phyloP scores from a whole-genome alignment of 306 rosid genomes.

The Hippophae tibetana region DNA sequence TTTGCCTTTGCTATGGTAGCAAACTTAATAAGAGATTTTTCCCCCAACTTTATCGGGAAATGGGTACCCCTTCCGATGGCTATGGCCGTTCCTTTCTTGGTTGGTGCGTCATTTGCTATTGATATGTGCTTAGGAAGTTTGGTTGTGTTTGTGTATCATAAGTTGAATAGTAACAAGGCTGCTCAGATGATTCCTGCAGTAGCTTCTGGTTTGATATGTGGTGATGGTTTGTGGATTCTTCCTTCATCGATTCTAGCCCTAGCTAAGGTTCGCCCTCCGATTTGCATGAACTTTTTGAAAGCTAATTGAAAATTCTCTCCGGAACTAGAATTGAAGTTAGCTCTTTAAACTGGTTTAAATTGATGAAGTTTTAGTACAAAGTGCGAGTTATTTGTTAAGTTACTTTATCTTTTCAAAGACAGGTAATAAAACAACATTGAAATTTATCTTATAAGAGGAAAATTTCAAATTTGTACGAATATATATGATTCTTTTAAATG shows the following conservation, averaged over 20 bases:
- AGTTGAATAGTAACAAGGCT: slow-evolving; percentile 9
- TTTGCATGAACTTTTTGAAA: slow-evolving; percentile 15
- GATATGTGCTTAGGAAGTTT: slow-evolving; percentile 18
- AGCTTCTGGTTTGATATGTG: slow-evolving; percentile 22
- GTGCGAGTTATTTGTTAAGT: no score
- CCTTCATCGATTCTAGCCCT: slow-evolving; percentile 13
- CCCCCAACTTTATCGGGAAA: slow-evolving; percentile 53
- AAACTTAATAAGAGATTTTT: slow-evolving; percentile 63
- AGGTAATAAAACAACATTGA: no score
- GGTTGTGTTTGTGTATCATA: slow-evolving; percentile 15
- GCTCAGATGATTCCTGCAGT: slow-evolving; percentile 1
- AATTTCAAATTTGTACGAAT: no score
- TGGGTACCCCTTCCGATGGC: slow-evolving; percentile 34
- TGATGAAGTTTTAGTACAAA: no score
- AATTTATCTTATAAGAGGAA: no score
- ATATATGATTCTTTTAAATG: no score
- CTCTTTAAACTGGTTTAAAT: no score
- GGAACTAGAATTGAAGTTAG: no score
- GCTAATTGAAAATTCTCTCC: no score
- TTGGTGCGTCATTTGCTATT: slow-evolving; percentile 15
- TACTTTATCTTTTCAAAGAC: no score
- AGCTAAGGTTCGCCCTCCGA: slow-evolving; percentile 13
- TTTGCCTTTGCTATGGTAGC: slow-evolving; percentile 57
- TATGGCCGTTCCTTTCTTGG: slow-evolving; percentile 17
- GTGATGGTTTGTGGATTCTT: slow-evolving; percentile 20